phyloP scores from a whole-genome alignment of 2,329 filamentous ascomycete species.

The Sphaerulina populicola region DNA sequence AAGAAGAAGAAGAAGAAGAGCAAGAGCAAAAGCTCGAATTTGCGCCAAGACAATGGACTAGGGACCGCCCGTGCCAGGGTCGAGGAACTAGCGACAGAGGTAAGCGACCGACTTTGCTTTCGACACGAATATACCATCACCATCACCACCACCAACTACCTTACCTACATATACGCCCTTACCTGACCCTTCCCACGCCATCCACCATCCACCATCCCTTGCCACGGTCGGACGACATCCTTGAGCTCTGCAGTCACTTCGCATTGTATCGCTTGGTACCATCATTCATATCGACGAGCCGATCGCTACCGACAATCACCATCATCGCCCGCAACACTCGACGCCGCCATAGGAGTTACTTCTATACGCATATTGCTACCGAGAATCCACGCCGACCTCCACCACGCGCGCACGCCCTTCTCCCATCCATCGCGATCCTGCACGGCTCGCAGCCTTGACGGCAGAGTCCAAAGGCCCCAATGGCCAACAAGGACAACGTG shows the following conservation, averaged over 20 bases:
- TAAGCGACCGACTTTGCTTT: too few species aligned
- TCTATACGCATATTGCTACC: background rate
- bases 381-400: background rate
- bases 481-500: slow-evolving; percentile 29
- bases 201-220: background rate
- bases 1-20: slow-evolving; percentile 10
- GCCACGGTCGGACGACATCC: too few species aligned
- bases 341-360: background rate
- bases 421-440: background rate
- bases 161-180: background rate
- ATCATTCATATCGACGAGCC: too few species aligned
- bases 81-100: too few species aligned
- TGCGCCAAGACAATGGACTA: background rate
- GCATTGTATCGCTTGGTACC: too few species aligned
- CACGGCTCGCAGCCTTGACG: background rate
- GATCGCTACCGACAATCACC: background rate
- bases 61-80: too few species aligned
- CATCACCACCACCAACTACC: background rate
- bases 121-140: background rate
- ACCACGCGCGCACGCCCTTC: background rate
- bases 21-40: too few species aligned
- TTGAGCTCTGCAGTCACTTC: too few species aligned
- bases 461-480: slow-evolving; percentile 15
- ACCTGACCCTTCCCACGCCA: background rate
- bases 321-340: background rate